These are phyloP conservation scores for Penicillium turbatum DNA, from an alignment of 495 filamentous ascomycete genomes.

Conservation along the genomic window DNA sequence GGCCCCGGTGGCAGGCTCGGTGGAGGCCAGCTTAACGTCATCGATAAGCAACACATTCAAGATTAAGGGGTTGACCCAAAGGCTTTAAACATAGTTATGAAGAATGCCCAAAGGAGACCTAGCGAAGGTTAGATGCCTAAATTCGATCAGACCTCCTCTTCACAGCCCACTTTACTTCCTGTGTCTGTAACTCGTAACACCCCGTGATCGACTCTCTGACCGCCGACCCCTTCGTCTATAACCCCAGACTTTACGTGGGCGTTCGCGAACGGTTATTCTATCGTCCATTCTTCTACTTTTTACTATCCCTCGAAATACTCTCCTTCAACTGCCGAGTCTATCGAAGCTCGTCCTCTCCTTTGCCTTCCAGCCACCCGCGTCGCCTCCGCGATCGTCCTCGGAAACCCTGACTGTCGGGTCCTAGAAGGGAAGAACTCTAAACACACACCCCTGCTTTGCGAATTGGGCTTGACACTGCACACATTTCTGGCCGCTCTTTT, in stretches of 20 bases:
- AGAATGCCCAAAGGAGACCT: neutral
- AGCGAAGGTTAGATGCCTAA: neutral
- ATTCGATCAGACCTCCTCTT: neutral
- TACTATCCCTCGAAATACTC: neutral
- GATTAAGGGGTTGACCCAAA: neutral
- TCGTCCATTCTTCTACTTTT: neutral
- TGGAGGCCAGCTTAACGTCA: conserved; percentile 17
- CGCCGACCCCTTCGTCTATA: conserved; percentile 16
- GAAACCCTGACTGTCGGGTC: conserved; percentile 16
- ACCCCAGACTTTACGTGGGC: conserved; percentile 15
- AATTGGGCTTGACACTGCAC: neutral
- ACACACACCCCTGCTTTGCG: conserved; percentile 6
- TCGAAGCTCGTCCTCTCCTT: conserved; percentile 2
- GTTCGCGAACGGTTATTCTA: neutral
- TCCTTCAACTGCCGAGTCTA: neutral
- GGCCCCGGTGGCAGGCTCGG: neutral
- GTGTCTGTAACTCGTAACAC: neutral
- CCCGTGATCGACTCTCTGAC: conserved; percentile 27
- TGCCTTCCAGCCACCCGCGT: conserved; percentile 16
- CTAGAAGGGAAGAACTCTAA: conserved; percentile 17
- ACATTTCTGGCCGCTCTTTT: neutral
- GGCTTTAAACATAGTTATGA: neutral
- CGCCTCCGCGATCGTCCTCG: conserved; percentile 21
- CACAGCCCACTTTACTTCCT: neutral
- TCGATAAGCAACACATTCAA: neutral